Evolutionary conservation across 768 basidiomycete genomes (phyloP), one percentile per base, ranked within the genome.

Genomic region (Trichaptum fuscoviolaceum): DNA sequence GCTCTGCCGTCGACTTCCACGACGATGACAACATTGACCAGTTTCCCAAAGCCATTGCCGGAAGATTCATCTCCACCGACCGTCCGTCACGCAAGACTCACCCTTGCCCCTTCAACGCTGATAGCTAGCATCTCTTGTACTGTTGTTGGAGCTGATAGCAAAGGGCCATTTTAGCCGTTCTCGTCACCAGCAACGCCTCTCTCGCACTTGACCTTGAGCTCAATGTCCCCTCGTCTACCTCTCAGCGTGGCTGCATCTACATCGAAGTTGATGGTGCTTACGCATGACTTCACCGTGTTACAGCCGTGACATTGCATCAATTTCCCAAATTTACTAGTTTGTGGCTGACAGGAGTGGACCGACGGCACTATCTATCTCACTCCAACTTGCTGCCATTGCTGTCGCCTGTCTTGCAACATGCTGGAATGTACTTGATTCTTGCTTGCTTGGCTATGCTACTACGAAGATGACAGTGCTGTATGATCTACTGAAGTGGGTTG

Each of bases 31-130:
- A 60, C 24, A 75, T 78, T 67, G 77, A 80, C 71, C 70, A 77
- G 52, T 88, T 88, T 71, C 85, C 87, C 3, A 78, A 81, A 63
- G 87, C 86, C 57, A 83, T 88, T 68, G 77, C 80, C 34, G 71
- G 78, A 25, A 76, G 84, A 64, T 85, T 84, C 67, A 77, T 76
- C 35, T 35, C 57, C 34, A 59, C 66, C 30, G 69, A 71, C 8
- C 68, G 77, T 20, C 72, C 57, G 75, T 78, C 72, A 79, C 0
- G 74, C 81, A 24, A 77, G 78, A 23, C 75, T 80, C 58, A 70
- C 70, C 58, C 68, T 74, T 69, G 65, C 67, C 63, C 66, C 70
- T 42, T 65, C 67, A 24, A 60, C 58, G 27, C 8, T 63, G 68
- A 67, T 58, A 61, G 34, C 69, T 23, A 60, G 7, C 66, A 24